phyloP scores from a whole-genome alignment of 305 asterid species.

The Fraxinus latifolia region DNA sequence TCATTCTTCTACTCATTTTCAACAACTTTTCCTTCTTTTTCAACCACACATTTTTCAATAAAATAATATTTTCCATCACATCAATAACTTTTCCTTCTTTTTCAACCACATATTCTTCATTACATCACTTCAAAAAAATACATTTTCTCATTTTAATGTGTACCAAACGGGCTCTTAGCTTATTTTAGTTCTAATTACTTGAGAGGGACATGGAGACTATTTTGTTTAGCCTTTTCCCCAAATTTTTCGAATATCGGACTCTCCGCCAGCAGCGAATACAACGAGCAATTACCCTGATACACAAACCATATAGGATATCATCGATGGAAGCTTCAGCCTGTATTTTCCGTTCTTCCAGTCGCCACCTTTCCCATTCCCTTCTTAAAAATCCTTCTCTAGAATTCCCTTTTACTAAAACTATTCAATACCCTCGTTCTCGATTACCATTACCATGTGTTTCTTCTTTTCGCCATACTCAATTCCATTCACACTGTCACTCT shows the following conservation, averaged over 20 bases:
- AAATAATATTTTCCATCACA: no score
- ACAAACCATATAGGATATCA: neutral
- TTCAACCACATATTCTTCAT: no score
- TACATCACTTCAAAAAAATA: no score
- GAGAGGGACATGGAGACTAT: no score
- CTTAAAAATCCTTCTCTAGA: neutral
- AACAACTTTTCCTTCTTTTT: no score
- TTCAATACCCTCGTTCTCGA: conserved; percentile 16
- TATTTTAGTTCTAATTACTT: no score
- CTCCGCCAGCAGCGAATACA: neutral
- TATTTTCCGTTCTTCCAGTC: conserved; percentile 36
- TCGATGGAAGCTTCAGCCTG: conserved; percentile 54
- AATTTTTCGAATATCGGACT: neutral
- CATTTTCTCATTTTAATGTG: no score
- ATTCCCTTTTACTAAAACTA: neutral
- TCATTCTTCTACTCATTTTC: no score
- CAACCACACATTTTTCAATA: no score
- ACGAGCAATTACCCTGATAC: neutral
- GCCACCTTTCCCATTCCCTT: conserved; percentile 29
- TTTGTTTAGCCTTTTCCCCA: neutral
- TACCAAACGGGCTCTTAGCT: no score
- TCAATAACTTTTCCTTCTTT: no score
- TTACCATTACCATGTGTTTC: conserved; percentile 8
- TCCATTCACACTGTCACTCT: conserved; percentile 20
- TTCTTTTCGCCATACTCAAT: conserved; percentile 18